Evolutionary conservation across 768 basidiomycete genomes (phyloP).

Genomic region (Vararia minispora): DNA sequence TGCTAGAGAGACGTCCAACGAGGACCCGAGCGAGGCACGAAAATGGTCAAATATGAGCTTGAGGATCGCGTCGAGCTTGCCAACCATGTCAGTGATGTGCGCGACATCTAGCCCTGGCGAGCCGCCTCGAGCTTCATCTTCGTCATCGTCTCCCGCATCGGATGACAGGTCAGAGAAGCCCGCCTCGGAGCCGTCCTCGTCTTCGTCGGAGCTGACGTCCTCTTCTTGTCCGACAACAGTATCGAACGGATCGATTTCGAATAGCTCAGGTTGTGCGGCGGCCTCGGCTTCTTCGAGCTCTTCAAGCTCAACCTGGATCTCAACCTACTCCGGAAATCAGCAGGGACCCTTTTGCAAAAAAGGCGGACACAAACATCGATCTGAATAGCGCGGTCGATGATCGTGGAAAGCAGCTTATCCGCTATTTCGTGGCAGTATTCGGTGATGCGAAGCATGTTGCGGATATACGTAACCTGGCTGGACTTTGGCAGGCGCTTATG

Average conservation of each 20-base stretch:
- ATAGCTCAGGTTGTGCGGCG: conserved; percentile 42
- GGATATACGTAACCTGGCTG: conserved; percentile 80
- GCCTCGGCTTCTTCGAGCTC: conserved; percentile 67
- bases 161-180: conserved; percentile 70
- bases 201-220: conserved; percentile 45
- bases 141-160: conserved; percentile 42
- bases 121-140: conserved; percentile 24
- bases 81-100: conserved; percentile 77
- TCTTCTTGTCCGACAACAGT: conserved; percentile 69
- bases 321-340: conserved; percentile 45
- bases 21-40: conserved; percentile 31
- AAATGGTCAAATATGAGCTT: conserved; percentile 82
- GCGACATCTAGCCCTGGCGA: conserved; percentile 47
- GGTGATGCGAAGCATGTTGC: conserved; percentile 74
- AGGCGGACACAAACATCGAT: conserved; percentile 56
- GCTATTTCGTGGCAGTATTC: conserved; percentile 83
- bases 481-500: conserved; percentile 82
- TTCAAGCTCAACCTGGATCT: conserved; percentile 93
- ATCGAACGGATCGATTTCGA: conserved; percentile 82
- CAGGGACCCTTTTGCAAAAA: background rate
- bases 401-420: conserved; percentile 74
- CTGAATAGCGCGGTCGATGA: conserved; percentile 89
- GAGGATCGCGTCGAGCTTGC: conserved; percentile 85
- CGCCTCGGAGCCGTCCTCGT: conserved; percentile 33
- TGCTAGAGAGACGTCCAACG: conserved; percentile 15